phyloP scores from a whole-genome alignment of 2,329 filamentous ascomycete species.

The Macrophomina phaseolina region DNA sequence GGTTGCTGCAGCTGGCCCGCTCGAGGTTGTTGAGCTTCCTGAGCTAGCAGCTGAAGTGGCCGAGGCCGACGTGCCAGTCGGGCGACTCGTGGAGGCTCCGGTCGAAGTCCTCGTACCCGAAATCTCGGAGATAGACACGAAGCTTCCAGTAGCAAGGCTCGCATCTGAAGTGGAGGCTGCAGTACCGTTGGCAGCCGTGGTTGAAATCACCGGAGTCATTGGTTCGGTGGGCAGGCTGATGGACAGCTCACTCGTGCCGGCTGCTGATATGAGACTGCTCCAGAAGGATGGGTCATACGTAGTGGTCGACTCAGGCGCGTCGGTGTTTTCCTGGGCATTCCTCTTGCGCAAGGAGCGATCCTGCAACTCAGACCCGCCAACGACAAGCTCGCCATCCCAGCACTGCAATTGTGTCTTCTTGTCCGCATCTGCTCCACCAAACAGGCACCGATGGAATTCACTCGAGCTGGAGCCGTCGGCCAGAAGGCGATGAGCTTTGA shows the following conservation, averaged over 20 bases:
- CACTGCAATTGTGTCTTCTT: background rate
- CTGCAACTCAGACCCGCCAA: background rate
- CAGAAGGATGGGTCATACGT: conserved; percentile 9
- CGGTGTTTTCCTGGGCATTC: background rate
- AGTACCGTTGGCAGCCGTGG: background rate
- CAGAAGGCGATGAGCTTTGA: background rate
- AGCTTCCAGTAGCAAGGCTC: background rate
- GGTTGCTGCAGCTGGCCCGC: background rate
- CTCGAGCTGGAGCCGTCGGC: background rate
- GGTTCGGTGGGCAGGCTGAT: background rate
- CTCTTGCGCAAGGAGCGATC: conserved; percentile 3
- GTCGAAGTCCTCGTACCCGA: conserved; percentile 1
- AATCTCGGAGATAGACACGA: conserved; percentile 1
- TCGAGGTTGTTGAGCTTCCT: background rate
- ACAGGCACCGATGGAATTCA: conserved; percentile 7
- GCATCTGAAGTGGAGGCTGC: background rate
- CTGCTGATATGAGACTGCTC: conserved; percentile 13
- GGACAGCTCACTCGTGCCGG: background rate
- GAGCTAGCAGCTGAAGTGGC: background rate
- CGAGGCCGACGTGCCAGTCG: background rate
- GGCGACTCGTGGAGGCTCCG: background rate
- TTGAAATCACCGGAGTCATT: background rate
- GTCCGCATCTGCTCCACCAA: background rate
- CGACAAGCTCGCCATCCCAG: conserved; percentile 5
- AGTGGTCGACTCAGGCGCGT: background rate